Percentiles rank a stretch among this genome's conserved stretches.
These are phyloP conservation scores for Leucosporidium yakuticum DNA, from an alignment of 768 basidiomycete species.

Conservation along the genomic window DNA sequence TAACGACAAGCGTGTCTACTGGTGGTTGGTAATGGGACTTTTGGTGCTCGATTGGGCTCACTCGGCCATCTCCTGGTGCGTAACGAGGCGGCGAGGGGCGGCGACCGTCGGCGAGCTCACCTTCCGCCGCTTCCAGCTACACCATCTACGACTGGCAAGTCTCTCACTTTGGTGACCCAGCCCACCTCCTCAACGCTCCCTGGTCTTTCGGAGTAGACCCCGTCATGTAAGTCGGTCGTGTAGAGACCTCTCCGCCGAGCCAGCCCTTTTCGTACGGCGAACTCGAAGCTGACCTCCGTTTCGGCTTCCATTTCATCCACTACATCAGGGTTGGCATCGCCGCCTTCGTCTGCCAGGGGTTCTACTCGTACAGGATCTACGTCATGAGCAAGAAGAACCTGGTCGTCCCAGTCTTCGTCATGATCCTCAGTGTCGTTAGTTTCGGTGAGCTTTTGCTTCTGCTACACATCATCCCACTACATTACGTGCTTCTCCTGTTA, in stretches of 20 bases:
- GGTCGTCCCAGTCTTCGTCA: constrained; percentile 6
- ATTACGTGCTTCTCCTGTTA: too few species aligned
- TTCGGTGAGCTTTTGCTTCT: neutral
- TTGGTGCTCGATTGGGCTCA: constrained; percentile 19
- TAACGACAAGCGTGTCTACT: constrained; percentile 15
- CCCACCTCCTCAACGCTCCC: neutral
- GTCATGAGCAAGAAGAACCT: constrained; percentile 14
- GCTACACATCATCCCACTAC: too few species aligned
- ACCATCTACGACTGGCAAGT: constrained; percentile 26
- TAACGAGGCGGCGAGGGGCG: neutral
- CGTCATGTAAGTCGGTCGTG: neutral
- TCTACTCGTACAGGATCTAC: constrained; percentile 18
- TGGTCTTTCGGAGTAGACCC: constrained; percentile 20
- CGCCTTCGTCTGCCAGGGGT: constrained; percentile 2
- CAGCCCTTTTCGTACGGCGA: too few species aligned
- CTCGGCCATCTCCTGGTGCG: constrained; percentile 6
- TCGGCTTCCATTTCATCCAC: neutral
- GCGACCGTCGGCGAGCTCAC: neutral
- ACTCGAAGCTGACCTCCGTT: neutral
- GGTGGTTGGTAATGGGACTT: constrained; percentile 10
- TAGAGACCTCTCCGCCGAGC: too few species aligned
- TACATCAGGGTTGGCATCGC: neutral
- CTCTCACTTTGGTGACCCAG: constrained; percentile 7
- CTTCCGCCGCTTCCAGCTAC: neutral
- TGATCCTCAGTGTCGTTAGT: constrained; percentile 6